Evolutionary conservation across 768 basidiomycete species (phyloP), one percentile per base, ranked within the genome.

Genomic region (Ephemerocybe angulata): DNA sequence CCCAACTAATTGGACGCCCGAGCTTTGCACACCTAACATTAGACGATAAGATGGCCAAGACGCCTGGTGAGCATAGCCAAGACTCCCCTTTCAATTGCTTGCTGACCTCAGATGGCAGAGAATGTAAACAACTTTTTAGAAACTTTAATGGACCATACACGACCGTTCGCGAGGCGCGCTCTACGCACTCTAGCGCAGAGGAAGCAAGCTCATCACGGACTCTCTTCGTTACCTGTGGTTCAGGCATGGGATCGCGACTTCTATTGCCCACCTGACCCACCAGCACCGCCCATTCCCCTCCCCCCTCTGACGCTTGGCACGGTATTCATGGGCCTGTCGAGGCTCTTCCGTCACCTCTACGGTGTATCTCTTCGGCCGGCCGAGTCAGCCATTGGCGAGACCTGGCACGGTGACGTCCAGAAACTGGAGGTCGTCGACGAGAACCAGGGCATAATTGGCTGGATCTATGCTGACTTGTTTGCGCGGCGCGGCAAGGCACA

Each of bases 181-280:
- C 72, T 98, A 33, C 78, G 78, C 35, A 77, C 84, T 42, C 77
- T 83, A 54, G 83, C 78, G 67, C 72, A 70, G 61, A 84, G 80
- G 60, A 98, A 98, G 74, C 87, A 90, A 66, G 76, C 75, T 8
- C 86, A 89, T 61, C 81, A 93, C 27, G 70, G 75, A 21, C 76
- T 84, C 1, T 72, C 77, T 0, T 70, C 77, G 21, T 72, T 81
- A 43, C 88, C 88, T 40, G 73, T 74, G 22, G 83, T 98, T 49
- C 83, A 96, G 59, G 87, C 93, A n/a, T 99, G 97, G 97, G 97
- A 98, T 71, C 81, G 94, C 60, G 95, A 98, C 61, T 96, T 87
- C 67, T 98, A 93, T 69, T 88, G 91, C 54, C 87, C 88, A 1
- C 86, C 86, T 3, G 85, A 90, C 68, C 82, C 85, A 11, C 85